A percentile compares a stretch with the other conserved stretches of the same genome.
Evolutionary conservation across 1,139 yeast species (phyloP).

Genomic region (Geotrichum armillariae): DNA sequence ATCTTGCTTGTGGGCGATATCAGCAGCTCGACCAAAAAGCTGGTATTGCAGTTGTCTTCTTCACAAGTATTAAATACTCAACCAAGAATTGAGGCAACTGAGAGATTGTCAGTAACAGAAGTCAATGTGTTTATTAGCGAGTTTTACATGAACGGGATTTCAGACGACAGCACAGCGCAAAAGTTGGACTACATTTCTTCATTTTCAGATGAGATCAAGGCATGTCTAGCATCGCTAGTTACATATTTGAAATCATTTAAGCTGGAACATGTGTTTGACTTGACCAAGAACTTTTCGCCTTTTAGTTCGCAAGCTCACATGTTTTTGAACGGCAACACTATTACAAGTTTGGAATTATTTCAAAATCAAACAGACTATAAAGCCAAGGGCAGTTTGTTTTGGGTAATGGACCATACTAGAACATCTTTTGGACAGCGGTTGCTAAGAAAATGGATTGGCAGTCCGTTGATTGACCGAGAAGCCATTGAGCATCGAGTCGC

Average conservation of each 20-base stretch:
- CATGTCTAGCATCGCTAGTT: conserved; percentile 51
- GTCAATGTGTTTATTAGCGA: conserved; percentile 22
- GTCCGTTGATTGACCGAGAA: conserved; percentile 59
- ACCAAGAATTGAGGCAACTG: conserved; percentile 21
- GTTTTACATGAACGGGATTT: conserved; percentile 21
- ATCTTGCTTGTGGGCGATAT: conserved; percentile 49
- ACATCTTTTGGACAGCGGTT: conserved; percentile 74
- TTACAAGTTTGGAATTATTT: conserved; percentile 73
- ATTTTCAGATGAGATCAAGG: conserved; percentile 36
- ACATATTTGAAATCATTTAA: conserved; percentile 62
- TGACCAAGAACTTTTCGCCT: conserved; percentile 50
- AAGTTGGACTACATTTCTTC: conserved; percentile 13
- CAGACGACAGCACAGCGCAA: conserved; percentile 6
- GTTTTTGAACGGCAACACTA: conserved; percentile 67
- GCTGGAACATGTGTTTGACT: conserved; percentile 56
- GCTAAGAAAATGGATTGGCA: conserved; percentile 68
- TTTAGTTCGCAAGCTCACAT: conserved; percentile 58
- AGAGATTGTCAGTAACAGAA: conserved; percentile 2
- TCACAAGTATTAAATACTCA: conserved; percentile 8
- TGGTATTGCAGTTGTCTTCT: conserved; percentile 27
- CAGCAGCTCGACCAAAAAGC: conserved; percentile 39
- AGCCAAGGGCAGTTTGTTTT: conserved; percentile 66
- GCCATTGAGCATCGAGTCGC: conserved; percentile 59
- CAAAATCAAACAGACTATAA: conserved; percentile 57
- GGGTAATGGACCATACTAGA: conserved; percentile 78